Conservation (phyloP, 192 early-diverging fungal genomes). For the Rhizophagus clarus region DNA sequence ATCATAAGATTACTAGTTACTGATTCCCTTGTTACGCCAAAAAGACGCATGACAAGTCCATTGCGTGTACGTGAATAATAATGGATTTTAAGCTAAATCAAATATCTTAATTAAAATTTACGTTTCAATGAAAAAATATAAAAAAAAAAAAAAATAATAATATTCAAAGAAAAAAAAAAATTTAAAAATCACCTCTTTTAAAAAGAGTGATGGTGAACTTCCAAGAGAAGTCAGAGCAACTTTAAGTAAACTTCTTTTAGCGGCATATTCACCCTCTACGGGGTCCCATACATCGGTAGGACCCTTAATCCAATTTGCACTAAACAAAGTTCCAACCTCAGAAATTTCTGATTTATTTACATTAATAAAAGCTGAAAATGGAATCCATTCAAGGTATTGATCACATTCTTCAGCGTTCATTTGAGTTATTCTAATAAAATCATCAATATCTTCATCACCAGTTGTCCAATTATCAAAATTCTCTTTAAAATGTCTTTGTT, state of each 20-base stretch:
- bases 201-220: neutral
- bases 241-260: conserved; percentile 4
- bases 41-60: conserved; percentile 21
- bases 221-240: conserved; percentile 16
- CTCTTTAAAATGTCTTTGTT: conserved; percentile 7
- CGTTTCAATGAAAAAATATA: neutral
- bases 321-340: conserved; percentile 3
- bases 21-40: conserved; percentile 17
- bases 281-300: conserved; percentile 12
- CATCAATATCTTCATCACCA: neutral
- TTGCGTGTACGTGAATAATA: conserved; percentile 10
- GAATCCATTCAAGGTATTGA: conserved; percentile 23
- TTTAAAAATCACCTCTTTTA: conserved; percentile 18
- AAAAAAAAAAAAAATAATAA: neutral
- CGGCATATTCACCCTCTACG: neutral
- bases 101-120: neutral
- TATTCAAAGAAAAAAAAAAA: neutral
- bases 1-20: conserved; percentile 21
- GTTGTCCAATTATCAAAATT: conserved; percentile 27
- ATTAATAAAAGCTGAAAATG: conserved; percentile 8
- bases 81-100: conserved; percentile 6
- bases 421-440: conserved; percentile 24
- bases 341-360: conserved; percentile 6
- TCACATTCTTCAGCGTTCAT: conserved; percentile 17
- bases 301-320: conserved; percentile 23